Percentiles rank a stretch among this genome's conserved stretches.
Conservation (phyloP, 2,329 filamentous ascomycete genomes). For the Colletotrichum liaoningense region DNA sequence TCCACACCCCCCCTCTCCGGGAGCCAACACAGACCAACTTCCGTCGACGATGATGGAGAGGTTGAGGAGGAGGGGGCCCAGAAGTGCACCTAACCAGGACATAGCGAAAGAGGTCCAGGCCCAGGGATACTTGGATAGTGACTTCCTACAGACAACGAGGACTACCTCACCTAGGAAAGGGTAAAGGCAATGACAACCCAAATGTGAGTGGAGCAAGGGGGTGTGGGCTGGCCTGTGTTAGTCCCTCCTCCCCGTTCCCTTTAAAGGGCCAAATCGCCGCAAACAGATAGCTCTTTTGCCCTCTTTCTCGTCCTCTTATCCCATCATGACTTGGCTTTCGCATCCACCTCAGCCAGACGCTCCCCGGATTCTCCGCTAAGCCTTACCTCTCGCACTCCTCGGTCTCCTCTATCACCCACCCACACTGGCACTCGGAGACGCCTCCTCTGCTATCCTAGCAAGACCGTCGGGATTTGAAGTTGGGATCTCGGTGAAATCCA, state of each 20-base stretch:
- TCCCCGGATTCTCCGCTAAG: conserved; percentile 25
- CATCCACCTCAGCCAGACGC: not conserved
- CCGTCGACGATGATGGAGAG: conserved; percentile 8
- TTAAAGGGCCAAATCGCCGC: conserved; percentile 22
- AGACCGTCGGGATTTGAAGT: not conserved
- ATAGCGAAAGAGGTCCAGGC: conserved; percentile 8
- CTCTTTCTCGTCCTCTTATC: not conserved
- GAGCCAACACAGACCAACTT: conserved; percentile 30
- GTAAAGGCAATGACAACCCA: conserved; percentile 1
- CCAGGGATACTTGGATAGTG: not conserved
- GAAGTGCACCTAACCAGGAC: not conserved
- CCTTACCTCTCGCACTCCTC: conserved; percentile 27
- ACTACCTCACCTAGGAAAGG: not conserved
- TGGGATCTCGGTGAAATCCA: not conserved
- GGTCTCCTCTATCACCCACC: not conserved
- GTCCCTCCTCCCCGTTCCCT: conserved; percentile 4
- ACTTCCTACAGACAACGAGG: conserved; percentile 1
- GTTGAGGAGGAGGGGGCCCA: not conserved
- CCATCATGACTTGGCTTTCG: conserved; percentile 10
- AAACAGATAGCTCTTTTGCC: conserved; percentile 32
- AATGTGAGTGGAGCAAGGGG: not conserved
- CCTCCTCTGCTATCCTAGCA: not conserved
- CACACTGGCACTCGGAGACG: not conserved
- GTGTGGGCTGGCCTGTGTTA: not conserved
- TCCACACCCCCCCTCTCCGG: not conserved